These are phyloP conservation scores for Kokia cookei DNA, from an alignment of 441 rosid genomes.

Conservation along the genomic window DNA sequence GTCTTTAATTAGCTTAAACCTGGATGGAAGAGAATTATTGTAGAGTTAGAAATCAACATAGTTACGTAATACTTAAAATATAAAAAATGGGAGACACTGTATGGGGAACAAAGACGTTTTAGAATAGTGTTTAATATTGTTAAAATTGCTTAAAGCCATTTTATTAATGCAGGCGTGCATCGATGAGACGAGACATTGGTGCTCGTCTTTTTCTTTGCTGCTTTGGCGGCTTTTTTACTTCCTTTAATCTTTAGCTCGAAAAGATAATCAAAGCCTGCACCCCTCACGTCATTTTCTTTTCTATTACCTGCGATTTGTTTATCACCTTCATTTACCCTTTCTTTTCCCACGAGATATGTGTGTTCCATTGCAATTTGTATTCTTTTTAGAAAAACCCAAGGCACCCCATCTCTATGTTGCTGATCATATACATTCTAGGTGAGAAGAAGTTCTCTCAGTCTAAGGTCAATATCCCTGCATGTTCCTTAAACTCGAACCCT, in stretches of 20 bases:
- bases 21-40: neutral
- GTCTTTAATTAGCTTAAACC: neutral
- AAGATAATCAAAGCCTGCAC: neutral
- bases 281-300: neutral
- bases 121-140: neutral
- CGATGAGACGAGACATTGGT: conserved; percentile 20
- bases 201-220: conserved; percentile 21
- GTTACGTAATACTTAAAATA: conserved; percentile 29
- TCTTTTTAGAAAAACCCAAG: neutral
- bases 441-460: too few species aligned
- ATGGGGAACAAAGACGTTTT: conserved; percentile 9
- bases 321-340: neutral
- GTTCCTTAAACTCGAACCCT: too few species aligned
- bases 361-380: neutral
- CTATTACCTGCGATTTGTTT: neutral
- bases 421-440: too few species aligned
- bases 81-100: conserved; percentile 1
- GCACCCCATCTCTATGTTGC: neutral
- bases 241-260: neutral
- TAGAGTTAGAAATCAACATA: conserved; percentile 40
- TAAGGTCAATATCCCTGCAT: too few species aligned
- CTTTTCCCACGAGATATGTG: conserved; percentile 1
- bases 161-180: conserved; percentile 32
- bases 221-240: conserved; percentile 24
- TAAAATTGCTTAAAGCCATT: neutral